These are phyloP conservation scores for Chaetoceros muelleri DNA, from an alignment of 108 stramenopile species.

Conservation along the genomic window DNA sequence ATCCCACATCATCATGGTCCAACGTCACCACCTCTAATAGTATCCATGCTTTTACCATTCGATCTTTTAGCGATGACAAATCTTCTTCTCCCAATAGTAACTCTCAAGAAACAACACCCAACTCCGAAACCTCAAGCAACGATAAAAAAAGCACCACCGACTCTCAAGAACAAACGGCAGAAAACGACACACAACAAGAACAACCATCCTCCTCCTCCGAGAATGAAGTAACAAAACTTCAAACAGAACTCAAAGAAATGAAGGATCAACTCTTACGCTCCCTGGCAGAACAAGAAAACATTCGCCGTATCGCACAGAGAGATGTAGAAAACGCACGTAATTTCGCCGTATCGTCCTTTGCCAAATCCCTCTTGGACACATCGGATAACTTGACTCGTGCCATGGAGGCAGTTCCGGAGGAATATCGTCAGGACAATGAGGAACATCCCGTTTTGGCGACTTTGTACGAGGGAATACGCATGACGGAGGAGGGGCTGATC, in stretches of 20 bases:
- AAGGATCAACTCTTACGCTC: constrained; percentile 77
- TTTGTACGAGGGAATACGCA: constrained; percentile 82
- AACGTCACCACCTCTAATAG: no score
- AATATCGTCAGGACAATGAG: constrained; percentile 29
- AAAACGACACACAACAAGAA: no score
- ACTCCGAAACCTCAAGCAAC: no score
- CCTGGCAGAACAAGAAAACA: constrained; percentile 96
- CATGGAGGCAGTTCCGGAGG: constrained; percentile 56
- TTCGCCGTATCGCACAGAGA: constrained; percentile 80
- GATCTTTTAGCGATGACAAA: no score
- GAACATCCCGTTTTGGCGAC: constrained; percentile 30
- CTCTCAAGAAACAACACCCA: no score
- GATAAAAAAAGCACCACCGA: no score
- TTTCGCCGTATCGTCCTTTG: constrained; percentile 82
- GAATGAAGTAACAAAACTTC: constrained; percentile 27
- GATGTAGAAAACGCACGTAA: constrained; percentile 79
- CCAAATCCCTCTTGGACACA: constrained; percentile 82
- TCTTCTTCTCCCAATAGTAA: no score
- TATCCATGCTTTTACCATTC: no score
- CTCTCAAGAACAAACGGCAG: no score
- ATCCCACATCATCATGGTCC: no score
- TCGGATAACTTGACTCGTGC: constrained; percentile 90
- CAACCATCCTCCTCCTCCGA: no score
- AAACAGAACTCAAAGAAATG: constrained; percentile 52
- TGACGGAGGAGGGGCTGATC: constrained; percentile 79